A percentile compares a stretch with the other conserved stretches of the same genome.
Conservation (phyloP, 306 rosid genomes). For the Prunus dulcis region DNA sequence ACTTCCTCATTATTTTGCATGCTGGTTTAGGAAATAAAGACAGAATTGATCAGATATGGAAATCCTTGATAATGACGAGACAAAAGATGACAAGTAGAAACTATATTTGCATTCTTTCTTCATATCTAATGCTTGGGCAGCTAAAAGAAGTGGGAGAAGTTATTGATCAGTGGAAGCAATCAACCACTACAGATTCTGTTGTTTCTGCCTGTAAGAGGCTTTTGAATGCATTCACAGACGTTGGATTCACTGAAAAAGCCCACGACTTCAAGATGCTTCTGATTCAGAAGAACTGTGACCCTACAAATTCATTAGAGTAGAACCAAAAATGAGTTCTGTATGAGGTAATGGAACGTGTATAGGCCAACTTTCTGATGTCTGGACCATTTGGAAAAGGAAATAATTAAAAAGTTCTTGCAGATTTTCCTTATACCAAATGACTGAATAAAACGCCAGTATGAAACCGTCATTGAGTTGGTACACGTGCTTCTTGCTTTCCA, state of each 20-base stretch:
- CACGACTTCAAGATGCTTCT: slow-evolving; percentile 48
- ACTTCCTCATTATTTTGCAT: slow-evolving; percentile 82
- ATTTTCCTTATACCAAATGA: neutral
- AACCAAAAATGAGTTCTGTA: neutral
- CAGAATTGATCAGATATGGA: slow-evolving; percentile 82
- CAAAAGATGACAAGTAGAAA: slow-evolving; percentile 85
- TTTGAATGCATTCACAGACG: slow-evolving; percentile 55
- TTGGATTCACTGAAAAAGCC: slow-evolving; percentile 51
- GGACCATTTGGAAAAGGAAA: neutral
- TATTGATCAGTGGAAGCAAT: slow-evolving; percentile 82
- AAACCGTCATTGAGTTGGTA: neutral
- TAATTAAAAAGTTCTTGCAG: neutral
- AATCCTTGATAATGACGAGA: slow-evolving; percentile 68
- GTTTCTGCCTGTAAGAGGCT: slow-evolving; percentile 50
- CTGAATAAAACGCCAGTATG: neutral
- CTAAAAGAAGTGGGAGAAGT: slow-evolving; percentile 63
- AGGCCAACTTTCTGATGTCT: neutral
- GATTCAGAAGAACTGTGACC: slow-evolving; percentile 52
- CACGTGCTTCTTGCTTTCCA: neutral
- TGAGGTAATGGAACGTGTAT: neutral
- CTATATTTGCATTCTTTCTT: slow-evolving; percentile 63
- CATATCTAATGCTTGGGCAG: slow-evolving; percentile 75
- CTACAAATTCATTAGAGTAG: slow-evolving; percentile 4
- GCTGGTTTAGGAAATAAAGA: slow-evolving; percentile 71
- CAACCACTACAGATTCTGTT: slow-evolving; percentile 57